A percentile compares a stretch with the other conserved stretches of the same genome.
phyloP scores from a whole-genome alignment of 257 asterid genomes.

The Sherardia arvensis region DNA sequence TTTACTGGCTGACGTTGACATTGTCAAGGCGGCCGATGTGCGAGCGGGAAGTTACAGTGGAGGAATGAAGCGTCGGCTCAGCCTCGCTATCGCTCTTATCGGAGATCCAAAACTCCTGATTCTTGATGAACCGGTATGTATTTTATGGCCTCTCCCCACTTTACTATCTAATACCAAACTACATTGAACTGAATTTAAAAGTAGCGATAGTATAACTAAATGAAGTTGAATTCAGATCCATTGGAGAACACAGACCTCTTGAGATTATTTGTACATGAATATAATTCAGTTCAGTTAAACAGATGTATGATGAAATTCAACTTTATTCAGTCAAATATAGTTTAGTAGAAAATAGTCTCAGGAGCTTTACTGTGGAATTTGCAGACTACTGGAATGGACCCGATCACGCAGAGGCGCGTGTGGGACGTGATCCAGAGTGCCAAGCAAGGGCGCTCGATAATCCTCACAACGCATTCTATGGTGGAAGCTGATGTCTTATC shows the following conservation, averaged over 20 bases:
- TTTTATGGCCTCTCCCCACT: too few relatives aligned
- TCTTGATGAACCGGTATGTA: constrained; percentile 27
- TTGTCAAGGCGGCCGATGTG: constrained; percentile 15
- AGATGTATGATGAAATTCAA: too few relatives aligned
- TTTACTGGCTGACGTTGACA: constrained; percentile 21
- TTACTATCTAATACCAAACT: too few relatives aligned
- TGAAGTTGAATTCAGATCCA: too few relatives aligned
- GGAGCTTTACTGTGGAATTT: not conserved
- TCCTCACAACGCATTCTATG: constrained; percentile 36
- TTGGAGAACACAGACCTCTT: too few relatives aligned
- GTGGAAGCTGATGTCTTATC: constrained; percentile 34
- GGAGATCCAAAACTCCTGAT: constrained; percentile 29
- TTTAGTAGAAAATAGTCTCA: too few relatives aligned
- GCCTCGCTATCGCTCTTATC: constrained; percentile 30
- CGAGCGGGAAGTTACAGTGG: constrained; percentile 29
- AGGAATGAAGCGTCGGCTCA: constrained; percentile 30
- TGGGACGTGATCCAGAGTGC: constrained; percentile 34
- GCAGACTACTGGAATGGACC: constrained; percentile 45
- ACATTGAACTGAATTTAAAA: too few relatives aligned
- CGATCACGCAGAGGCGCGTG: constrained; percentile 28
- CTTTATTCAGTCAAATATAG: too few relatives aligned
- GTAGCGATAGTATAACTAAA: too few relatives aligned
- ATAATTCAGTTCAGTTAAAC: too few relatives aligned
- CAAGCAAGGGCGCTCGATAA: constrained; percentile 32
- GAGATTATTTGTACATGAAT: too few relatives aligned